Evolutionary conservation across 331 rosid genomes (phyloP).

Genomic region (Acacia concinna): DNA sequence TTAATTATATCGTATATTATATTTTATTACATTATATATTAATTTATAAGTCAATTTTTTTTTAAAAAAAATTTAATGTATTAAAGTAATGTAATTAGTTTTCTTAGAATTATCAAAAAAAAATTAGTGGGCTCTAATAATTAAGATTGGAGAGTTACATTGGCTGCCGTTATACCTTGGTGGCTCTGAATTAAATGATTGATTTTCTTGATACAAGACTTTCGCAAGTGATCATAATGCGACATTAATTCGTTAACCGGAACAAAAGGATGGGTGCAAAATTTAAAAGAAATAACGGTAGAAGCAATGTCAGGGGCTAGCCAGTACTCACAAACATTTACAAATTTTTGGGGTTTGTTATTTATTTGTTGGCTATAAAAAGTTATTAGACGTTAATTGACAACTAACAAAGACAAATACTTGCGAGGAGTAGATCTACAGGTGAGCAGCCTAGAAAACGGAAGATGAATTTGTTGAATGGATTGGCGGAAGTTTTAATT

Average conservation of each 20-base stretch:
- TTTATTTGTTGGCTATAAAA: background rate
- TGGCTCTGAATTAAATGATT: background rate
- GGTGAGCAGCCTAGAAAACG: background rate
- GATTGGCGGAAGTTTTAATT: background rate
- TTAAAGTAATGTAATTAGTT: too few species aligned
- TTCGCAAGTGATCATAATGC: background rate
- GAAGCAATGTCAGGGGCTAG: background rate
- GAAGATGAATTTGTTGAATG: background rate
- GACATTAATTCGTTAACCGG: background rate
- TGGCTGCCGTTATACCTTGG: background rate
- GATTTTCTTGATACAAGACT: background rate
- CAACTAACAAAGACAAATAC: background rate
- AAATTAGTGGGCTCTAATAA: too few species aligned
- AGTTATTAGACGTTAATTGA: background rate
- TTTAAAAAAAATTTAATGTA: too few species aligned
- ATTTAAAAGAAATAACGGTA: background rate
- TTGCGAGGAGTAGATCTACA: background rate
- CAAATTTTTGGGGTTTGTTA: background rate
- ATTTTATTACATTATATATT: too few species aligned
- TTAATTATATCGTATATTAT: too few species aligned
- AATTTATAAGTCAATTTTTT: too few species aligned
- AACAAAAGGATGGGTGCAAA: background rate
- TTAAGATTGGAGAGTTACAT: too few species aligned
- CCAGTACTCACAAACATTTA: background rate
- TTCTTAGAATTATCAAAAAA: too few species aligned